Conservation (phyloP, 495 filamentous ascomycete genomes). For the Corynascus novoguineensis region DNA sequence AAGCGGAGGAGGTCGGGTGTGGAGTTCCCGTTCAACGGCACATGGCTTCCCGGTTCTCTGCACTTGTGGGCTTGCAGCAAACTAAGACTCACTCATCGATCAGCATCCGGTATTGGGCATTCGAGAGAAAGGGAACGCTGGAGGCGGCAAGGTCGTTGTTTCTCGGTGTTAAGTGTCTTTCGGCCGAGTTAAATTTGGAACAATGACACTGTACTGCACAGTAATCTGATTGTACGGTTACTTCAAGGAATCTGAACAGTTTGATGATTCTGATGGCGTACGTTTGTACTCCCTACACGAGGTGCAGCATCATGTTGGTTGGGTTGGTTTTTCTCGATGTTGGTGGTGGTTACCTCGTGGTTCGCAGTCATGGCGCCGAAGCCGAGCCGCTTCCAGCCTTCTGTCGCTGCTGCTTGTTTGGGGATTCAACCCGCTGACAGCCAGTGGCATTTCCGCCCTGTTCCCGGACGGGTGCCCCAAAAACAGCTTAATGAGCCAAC, state of each 20-base stretch:
- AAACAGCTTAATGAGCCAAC: too few relatives aligned
- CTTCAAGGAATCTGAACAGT: too few relatives aligned
- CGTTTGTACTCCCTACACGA: background rate
- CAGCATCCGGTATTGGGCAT: background rate
- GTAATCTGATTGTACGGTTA: too few relatives aligned
- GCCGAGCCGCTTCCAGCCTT: background rate
- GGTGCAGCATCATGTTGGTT: background rate
- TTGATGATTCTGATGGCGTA: background rate
- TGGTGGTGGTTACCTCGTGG: background rate
- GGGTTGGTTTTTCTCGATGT: background rate
- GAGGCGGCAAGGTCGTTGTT: background rate
- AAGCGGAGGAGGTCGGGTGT: background rate
- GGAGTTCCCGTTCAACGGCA: background rate
- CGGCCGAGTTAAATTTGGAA: background rate
- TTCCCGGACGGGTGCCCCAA: background rate
- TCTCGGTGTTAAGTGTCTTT: background rate
- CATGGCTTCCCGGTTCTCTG: background rate
- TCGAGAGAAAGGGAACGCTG: background rate
- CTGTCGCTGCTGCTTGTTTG: background rate
- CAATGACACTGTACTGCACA: too few relatives aligned
- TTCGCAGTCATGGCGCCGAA: background rate
- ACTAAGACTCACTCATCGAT: background rate
- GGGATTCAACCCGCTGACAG: background rate
- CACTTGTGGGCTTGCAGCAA: background rate
- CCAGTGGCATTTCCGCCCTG: background rate